Evolutionary conservation across 306 rosid genomes (phyloP).

Genomic region (Begonia loranthoides): DNA sequence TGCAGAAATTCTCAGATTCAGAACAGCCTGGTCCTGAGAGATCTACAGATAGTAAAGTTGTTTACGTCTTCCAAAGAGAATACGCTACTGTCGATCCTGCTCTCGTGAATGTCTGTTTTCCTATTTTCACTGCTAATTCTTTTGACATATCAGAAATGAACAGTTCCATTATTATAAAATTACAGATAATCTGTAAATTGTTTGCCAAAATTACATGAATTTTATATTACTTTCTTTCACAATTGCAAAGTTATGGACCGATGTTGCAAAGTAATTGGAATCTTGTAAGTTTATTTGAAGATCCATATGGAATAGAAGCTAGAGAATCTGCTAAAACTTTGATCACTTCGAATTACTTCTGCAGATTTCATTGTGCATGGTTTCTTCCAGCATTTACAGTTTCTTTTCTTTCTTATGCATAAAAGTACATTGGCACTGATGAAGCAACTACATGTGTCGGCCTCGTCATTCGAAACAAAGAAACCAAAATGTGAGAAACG

Average conservation of each 20-base stretch:
- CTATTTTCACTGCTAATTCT: not conserved
- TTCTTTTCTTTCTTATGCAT: constrained; percentile 1
- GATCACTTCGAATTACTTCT: not conserved
- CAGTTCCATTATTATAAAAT: too few species aligned
- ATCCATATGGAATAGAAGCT: too few species aligned
- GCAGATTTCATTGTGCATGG: not conserved
- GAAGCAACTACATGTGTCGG: constrained; percentile 96
- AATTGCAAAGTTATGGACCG: not conserved
- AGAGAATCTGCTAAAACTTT: too few species aligned
- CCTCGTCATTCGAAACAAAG: constrained; percentile 48
- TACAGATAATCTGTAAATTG: too few species aligned
- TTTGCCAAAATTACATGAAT: too few species aligned
- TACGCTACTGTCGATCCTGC: constrained; percentile 75
- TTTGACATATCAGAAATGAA: not conserved
- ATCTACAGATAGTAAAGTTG: constrained; percentile 31
- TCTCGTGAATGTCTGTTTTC: constrained; percentile 38
- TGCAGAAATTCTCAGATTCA: constrained; percentile 32
- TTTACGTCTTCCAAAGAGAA: constrained; percentile 77
- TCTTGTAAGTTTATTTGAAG: not conserved
- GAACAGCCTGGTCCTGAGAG: constrained; percentile 25
- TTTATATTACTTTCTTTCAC: too few species aligned
- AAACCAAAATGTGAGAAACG: constrained; percentile 58
- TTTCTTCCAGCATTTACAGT: not conserved
- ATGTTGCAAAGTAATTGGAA: not conserved
- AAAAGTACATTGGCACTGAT: constrained; percentile 81